Evolutionary conservation across 1,284 basidiomycete species (phyloP).

Genomic region (Puccinia horiana): DNA sequence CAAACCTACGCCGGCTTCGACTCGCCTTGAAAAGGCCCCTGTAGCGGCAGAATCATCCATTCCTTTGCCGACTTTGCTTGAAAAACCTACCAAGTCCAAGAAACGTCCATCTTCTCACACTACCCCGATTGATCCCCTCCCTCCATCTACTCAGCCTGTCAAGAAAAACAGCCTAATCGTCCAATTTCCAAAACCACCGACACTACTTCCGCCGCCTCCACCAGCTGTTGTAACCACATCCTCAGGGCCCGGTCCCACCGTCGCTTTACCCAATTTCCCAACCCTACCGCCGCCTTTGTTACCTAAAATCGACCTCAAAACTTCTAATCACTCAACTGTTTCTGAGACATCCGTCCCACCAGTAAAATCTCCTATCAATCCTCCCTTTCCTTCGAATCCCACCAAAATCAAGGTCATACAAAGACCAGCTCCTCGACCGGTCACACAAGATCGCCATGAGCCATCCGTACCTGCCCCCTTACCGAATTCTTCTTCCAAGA

Average conservation of each 20-base stretch:
- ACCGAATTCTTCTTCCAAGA: slow-evolving; percentile 7
- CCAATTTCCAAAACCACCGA: slow-evolving; percentile 30
- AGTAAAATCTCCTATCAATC: not conserved
- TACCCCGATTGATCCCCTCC: not conserved
- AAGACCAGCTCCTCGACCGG: not conserved
- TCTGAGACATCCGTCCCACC: not conserved
- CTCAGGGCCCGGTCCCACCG: not conserved
- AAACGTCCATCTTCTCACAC: slow-evolving; percentile 5
- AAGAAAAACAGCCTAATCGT: slow-evolving; percentile 23
- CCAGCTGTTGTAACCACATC: not conserved
- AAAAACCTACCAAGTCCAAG: not conserved
- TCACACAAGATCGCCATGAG: not conserved
- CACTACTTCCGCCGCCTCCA: not conserved
- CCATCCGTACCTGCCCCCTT: not conserved
- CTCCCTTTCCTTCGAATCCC: slow-evolving; percentile 5
- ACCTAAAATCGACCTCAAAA: slow-evolving; percentile 5
- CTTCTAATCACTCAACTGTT: not conserved
- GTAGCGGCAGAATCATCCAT: not conserved
- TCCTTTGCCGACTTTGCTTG: not conserved
- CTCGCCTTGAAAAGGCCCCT: slow-evolving; percentile 4
- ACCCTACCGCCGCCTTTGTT: slow-evolving; percentile 37
- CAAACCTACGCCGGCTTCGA: not conserved
- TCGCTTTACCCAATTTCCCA: slow-evolving; percentile 2
- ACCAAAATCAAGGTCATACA: slow-evolving; percentile 41
- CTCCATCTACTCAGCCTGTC: not conserved